Base-by-base conservation (phyloP, 305 asterid species). In the Plantago coronopus region DNA sequence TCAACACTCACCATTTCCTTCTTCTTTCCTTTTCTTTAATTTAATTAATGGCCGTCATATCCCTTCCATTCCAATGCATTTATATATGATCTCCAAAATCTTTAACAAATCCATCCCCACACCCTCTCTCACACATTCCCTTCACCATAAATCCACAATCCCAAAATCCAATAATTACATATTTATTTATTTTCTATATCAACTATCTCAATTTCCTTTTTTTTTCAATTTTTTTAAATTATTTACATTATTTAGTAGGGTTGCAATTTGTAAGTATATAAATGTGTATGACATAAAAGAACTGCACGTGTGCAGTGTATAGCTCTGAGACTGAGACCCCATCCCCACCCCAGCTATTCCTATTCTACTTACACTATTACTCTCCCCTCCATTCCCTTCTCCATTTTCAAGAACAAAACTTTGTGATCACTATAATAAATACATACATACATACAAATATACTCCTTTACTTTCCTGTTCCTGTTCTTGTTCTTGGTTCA, bases 241-340 rank as follows among this genome's bases (percentile, higher is more conserved):
- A n/a, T n/a, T n/a, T n/a, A n/a, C n/a, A n/a, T n/a, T n/a, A n/a
- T n/a, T n/a, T n/a, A n/a, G n/a, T n/a, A n/a, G n/a, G n/a, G n/a
- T n/a, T n/a, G n/a, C n/a, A n/a, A n/a, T n/a, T n/a, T n/a, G 11
- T 37, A 38, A 25, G 2, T n/a, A 48, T 43, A 59, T 20, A 12
- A 6, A 23, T 51, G n/a, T 51, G 29, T 51, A 51, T 53, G 58
- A 53, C 61, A 61, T 55, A 67, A 56, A 68, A 68, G 69, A 78
- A 59, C 68, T 78, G 83, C 84, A 81, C 83, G 84, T 81, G 87
- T 81, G 83, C 76, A 78, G 84, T 63, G 78, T 66, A 45, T 63
- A 74, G 76, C 69, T 74, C 79, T 67, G 61, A 74, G 74, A 68
- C 40, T 27, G 31, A 27, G 31, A 27, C 31, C n/a, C n/a, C n/a